Evolutionary conservation across 495 filamentous ascomycete species (phyloP).

Genomic region (Alectoria sarmentosa): DNA sequence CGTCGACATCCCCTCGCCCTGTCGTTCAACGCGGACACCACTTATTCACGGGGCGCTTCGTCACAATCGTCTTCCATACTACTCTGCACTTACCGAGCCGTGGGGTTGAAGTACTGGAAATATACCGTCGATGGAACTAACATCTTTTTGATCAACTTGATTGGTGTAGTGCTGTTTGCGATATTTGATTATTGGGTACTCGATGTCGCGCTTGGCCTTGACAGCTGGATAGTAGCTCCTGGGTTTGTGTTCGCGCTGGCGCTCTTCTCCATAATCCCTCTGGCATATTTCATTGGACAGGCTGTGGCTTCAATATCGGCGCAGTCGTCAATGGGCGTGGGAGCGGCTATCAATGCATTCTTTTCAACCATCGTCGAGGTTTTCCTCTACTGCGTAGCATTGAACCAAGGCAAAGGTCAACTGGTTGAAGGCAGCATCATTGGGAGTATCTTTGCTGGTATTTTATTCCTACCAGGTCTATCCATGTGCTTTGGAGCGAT

Average conservation of each 20-base stretch:
- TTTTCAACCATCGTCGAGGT: conserved; percentile 99
- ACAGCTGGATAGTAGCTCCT: conserved; percentile 66
- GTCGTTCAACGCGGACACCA: conserved; percentile 82
- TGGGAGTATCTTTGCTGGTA: conserved; percentile 94
- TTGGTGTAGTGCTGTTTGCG: conserved; percentile 81
- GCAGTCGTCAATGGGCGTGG: conserved; percentile 99
- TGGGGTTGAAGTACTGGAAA: conserved; percentile 95
- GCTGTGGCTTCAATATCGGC: conserved; percentile 99
- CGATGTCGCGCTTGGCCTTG: conserved; percentile 53
- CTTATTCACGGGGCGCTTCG: conserved; percentile 60
- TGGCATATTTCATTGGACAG: conserved; percentile 99
- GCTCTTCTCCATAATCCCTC: conserved; percentile 84
- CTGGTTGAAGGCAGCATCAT: conserved; percentile 96
- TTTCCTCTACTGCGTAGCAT: conserved; percentile 92
- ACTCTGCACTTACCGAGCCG: conserved; percentile 94
- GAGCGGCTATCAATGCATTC: conserved; percentile 96
- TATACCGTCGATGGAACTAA: conserved; percentile 98
- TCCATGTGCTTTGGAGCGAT: conserved; percentile 99
- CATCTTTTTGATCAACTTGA: conserved; percentile 96
- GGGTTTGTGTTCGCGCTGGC: conserved; percentile 81
- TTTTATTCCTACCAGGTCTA: conserved; percentile 91
- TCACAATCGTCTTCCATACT: conserved; percentile 77
- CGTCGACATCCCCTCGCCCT: conserved; percentile 87
- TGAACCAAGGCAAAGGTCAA: conserved; percentile 85
- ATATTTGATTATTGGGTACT: conserved; percentile 89